These are phyloP conservation scores for Wickerhamiella sorbophila DNA, from an alignment of 805 yeast genomes.

Conservation along the genomic window DNA sequence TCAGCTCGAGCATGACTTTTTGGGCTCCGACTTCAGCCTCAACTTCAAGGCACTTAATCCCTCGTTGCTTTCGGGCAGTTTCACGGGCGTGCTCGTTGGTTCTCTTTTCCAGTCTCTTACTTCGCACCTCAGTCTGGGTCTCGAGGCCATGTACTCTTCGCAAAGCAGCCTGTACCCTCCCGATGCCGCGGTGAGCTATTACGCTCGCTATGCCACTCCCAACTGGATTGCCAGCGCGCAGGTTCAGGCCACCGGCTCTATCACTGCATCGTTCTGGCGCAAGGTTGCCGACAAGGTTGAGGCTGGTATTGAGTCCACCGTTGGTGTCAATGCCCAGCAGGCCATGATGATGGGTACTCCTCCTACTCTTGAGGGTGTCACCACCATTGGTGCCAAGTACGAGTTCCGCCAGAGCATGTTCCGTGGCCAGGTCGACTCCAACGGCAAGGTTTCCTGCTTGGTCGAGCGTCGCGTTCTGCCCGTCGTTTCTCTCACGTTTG, in stretches of 20 bases:
- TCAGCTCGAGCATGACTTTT: constrained; percentile 92
- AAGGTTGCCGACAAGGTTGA: constrained; percentile 84
- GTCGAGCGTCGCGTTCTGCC: constrained; percentile 90
- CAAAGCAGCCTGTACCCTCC: constrained; percentile 61
- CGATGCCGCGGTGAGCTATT: constrained; percentile 79
- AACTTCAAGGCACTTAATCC: constrained; percentile 90
- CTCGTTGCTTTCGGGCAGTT: constrained; percentile 53
- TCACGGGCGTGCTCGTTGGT: constrained; percentile 86
- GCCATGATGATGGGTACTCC: constrained; percentile 72
- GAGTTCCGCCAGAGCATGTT: constrained; percentile 93
- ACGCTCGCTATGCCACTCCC: constrained; percentile 76
- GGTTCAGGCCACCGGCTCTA: constrained; percentile 81
- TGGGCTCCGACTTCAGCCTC: constrained; percentile 74
- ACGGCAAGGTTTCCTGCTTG: constrained; percentile 81
- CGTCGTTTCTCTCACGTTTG: constrained; percentile 72
- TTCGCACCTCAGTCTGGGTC: constrained; percentile 70
- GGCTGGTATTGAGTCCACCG: constrained; percentile 72
- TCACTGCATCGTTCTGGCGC: constrained; percentile 86
- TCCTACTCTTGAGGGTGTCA: constrained; percentile 76
- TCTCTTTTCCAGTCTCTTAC: constrained; percentile 83
- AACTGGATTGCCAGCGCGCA: constrained; percentile 92
- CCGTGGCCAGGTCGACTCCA: constrained; percentile 86
- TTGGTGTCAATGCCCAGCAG: constrained; percentile 37
- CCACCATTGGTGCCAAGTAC: constrained; percentile 92
- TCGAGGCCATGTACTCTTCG: constrained; percentile 75